Base-by-base conservation (phyloP, 1,139 yeast genomes). In the Diutina siamensis region DNA sequence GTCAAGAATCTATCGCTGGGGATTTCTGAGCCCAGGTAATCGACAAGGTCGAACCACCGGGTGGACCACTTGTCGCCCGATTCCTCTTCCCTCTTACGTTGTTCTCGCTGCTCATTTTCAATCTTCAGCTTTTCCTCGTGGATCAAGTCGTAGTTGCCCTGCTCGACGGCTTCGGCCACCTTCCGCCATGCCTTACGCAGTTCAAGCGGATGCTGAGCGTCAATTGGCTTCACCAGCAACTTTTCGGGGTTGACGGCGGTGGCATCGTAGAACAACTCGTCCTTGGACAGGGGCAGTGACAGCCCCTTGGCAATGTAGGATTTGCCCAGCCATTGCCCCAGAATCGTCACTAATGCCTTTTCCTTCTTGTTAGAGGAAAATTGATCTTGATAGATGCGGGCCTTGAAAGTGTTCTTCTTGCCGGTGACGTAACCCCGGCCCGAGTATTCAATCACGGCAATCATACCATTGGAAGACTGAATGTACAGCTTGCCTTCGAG, bases 391-490 rank as follows among this genome's bases (percentile, higher is more conserved):
- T 63, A 83, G 48, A 89, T 75, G 57, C 89, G 74, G 34, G 96
- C 94, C 66, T 87, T 89, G 68, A 83, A 88, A 9, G 89, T 67
- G 66, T 92, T 89, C 69, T 88, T 89, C 71, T 88, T 89, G 53
- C 98, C 98, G n/a, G 88, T 75, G 59, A 92, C 86, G 68, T 88
- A 92, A 25, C 98, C 98, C 62, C 92, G 80, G 34, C 98, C 98
- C 41, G 85, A 72, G 64, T 77, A 92, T 56, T 86, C 96, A 52
- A 92, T 68, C 21, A 75, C 73, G 19, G 94, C 77, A 52, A 74
- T 63, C 63, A 78, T 83, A 9, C 97, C 97, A 46, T 77, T 72
- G 5, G 94, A 80, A 35, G 88, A 72, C 63, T 85, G 94, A 57
- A 92, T 86, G 58, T 69, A 79, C 19, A 94, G 76, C 52, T 79